Conservation (phyloP, 306 rosid genomes). For the Herpetospermum pedunculosum region DNA sequence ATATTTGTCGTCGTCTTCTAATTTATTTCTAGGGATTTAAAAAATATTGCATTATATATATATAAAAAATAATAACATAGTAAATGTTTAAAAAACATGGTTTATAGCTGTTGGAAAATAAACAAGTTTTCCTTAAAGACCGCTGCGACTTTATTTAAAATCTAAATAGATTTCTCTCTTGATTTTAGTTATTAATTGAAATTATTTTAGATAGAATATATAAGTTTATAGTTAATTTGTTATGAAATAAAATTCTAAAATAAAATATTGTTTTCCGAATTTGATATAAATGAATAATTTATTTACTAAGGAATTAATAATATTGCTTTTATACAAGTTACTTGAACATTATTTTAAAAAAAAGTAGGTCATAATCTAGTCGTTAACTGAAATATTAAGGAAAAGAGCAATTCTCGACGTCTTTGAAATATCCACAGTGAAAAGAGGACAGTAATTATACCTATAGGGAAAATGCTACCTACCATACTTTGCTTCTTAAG, state of each 20-base stretch:
- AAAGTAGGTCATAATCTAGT: background rate
- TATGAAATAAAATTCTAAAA: background rate
- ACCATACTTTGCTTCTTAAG: constrained; percentile 25
- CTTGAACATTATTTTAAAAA: background rate
- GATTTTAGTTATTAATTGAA: background rate
- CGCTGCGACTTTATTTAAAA: background rate
- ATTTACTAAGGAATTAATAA: background rate
- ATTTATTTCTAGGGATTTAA: background rate
- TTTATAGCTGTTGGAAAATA: background rate
- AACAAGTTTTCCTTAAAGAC: background rate
- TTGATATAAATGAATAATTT: background rate
- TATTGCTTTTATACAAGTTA: background rate
- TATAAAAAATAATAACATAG: background rate
- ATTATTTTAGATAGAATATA: background rate
- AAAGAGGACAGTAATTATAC: constrained; percentile 1
- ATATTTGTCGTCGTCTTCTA: background rate
- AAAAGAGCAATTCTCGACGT: background rate
- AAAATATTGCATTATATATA: background rate
- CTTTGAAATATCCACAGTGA: constrained; percentile 1
- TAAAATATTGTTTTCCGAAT: background rate
- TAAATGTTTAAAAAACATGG: background rate
- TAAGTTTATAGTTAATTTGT: background rate
- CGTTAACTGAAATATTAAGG: background rate
- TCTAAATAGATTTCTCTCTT: background rate
- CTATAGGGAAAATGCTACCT: constrained; percentile 13